These are phyloP conservation scores for Xylaria intraflava DNA, from an alignment of 495 filamentous ascomycete species.

Conservation along the genomic window DNA sequence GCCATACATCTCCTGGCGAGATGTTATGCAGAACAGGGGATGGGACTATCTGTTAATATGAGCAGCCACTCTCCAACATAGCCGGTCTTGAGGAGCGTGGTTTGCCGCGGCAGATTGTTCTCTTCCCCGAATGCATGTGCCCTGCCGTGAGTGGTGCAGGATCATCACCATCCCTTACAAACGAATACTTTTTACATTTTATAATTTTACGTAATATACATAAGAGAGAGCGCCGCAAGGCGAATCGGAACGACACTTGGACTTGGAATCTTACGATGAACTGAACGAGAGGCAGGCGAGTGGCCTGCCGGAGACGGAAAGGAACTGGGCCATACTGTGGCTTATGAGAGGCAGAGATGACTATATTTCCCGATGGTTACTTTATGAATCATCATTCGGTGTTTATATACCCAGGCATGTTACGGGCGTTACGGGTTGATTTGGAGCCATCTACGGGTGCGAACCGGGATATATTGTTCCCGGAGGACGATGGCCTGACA, in stretches of 20 bases:
- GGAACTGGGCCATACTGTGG: conserved; percentile 28
- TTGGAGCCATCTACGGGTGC: neutral
- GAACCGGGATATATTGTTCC: neutral
- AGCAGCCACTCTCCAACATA: conserved; percentile 27
- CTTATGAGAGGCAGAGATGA: conserved; percentile 20
- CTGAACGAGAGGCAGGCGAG: conserved; percentile 18
- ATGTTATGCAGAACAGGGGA: conserved; percentile 83
- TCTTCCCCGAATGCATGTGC: conserved; percentile 27
- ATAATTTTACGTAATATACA: conserved; percentile 17
- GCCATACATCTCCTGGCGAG: conserved; percentile 81
- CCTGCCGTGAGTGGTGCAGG: conserved; percentile 24
- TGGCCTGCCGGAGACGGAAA: conserved; percentile 14
- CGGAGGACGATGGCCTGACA: conserved; percentile 9
- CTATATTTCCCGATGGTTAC: conserved; percentile 11
- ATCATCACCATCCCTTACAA: conserved; percentile 23
- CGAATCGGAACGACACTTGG: conserved; percentile 31
- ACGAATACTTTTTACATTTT: conserved; percentile 12
- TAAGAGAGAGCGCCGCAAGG: conserved; percentile 32
- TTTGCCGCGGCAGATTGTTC: conserved; percentile 11
- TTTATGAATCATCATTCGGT: conserved; percentile 14
- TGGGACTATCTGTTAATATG: conserved; percentile 93
- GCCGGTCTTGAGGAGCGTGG: conserved; percentile 32
- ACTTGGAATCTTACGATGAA: conserved; percentile 15
- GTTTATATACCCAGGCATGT: conserved; percentile 31
- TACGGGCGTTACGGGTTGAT: conserved; percentile 17